Evolutionary conservation across 257 asterid species (phyloP), one percentile per base, ranked within the genome.

Genomic region (Solanum paucissectum): DNA sequence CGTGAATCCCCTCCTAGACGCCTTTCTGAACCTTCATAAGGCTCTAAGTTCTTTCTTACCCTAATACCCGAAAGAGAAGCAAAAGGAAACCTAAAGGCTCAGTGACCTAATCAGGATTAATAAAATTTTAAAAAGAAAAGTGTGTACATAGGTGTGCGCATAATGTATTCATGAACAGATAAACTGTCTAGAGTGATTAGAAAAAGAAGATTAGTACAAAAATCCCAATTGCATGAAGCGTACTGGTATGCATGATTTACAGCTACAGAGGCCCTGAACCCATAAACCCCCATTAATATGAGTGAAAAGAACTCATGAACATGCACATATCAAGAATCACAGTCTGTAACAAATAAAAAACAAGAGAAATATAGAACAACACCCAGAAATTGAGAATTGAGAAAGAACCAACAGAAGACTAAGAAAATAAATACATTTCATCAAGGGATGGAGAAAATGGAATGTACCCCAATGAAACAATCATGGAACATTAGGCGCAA

Each of bases 401-500:
- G 20, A 37, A 75, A 36, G 52, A 23, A 75, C 9, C 5, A 44
- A 42, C 18, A 58, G 16, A 44, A 29, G 44, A 42, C 3, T 21
- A 72, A 71, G 23, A 37, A 16, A 60, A 81, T 38, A 9, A 32
- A 20, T 12, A 38, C 8, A 68, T 16, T 71, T 18, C 25, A 87
- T 12, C 44, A 9, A n/a, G 21, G 73, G 38, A 18, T 16, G 13
- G 5, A 68, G 69, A 18, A 29, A 27, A 18, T 14, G 21, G 5
- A 66, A 58, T 12, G 38, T 38, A 86, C 92, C 92, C 79, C 88
- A 52, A 91, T 89, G 87, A 91, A 89, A 68, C 92, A 91, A 72
- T 91, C 93, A 82, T 89, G 93, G 66, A 91, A 89, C 23, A 88
- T 37, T 20, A 91, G 90, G 69, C 93, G 90, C 11, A 89, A 76